Evolutionary conservation across 768 basidiomycete genomes (phyloP), one percentile per base, ranked within the genome.

Genomic region (Psilocybe cubensis): DNA sequence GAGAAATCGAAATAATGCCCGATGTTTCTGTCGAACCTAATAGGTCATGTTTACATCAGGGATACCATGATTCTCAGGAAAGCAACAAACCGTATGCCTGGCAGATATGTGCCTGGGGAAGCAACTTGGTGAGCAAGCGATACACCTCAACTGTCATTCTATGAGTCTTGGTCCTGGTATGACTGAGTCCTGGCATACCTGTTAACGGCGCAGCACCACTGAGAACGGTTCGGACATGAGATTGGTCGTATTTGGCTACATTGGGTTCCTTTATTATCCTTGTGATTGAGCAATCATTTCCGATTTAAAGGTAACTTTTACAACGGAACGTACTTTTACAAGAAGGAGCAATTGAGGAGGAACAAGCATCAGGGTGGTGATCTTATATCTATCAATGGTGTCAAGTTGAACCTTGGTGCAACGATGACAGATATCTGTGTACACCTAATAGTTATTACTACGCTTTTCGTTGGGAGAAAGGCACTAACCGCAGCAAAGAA

Each of bases 361-460:
- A 17, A 57, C 56, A 21, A 52, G 21, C 38, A 54, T 41, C 9
- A 59, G 45, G 4, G 45, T 41, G 20, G 38, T 59, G 10, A 59
- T 54, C 52, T 49, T 53, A 40, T 59, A 49, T 18, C 38, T 46
- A 12, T 48, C 52, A 18, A 54, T 54, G 52, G 52, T 59, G 31
- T 6, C n/a, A 59, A 59, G 10, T 31, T 49, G 20, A 54, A 59
- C 35, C 54, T 59, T 4, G 57, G 57, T 14, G 54, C 46, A 6
- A 59, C 52, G 9, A 59, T 38, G 18, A 59, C 35, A 7, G 57
- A 40, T 27, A 49, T 54, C 57, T 59, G n/a, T n/a, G n/a, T n/a
- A n/a, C n/a, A n/a, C n/a, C n/a, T n/a, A n/a, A n/a, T n/a, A n/a
- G n/a, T n/a, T n/a, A n/a, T n/a, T n/a, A n/a, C n/a, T n/a, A n/a